Percentiles rank a stretch among this genome's conserved stretches.
These are phyloP conservation scores for Rickenella mellea DNA, from an alignment of 768 basidiomycete genomes.

Conservation along the genomic window DNA sequence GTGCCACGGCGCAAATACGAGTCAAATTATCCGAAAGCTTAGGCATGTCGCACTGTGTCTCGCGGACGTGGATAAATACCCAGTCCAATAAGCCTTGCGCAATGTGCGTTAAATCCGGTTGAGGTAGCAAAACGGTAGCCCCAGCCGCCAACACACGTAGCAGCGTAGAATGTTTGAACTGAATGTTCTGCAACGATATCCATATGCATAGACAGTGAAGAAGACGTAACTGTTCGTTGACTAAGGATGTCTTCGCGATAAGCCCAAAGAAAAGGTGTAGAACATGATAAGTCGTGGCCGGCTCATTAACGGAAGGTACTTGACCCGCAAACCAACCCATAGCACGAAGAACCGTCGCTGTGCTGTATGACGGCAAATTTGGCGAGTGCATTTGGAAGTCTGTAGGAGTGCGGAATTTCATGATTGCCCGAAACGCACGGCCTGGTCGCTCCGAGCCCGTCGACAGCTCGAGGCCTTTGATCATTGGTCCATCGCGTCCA, in stretches of 20 bases:
- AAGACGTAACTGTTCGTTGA: constrained; percentile 76
- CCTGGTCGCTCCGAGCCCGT: constrained; percentile 27
- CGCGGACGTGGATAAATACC: constrained; percentile 44
- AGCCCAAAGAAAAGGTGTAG: constrained; percentile 63
- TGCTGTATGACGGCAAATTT: constrained; percentile 53
- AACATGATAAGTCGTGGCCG: constrained; percentile 70
- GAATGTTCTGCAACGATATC: constrained; percentile 48
- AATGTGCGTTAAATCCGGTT: constrained; percentile 55
- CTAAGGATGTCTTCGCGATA: constrained; percentile 55
- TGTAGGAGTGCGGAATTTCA: constrained; percentile 37
- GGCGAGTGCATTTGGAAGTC: constrained; percentile 48
- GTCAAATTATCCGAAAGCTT: constrained; percentile 59
- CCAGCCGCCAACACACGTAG: constrained; percentile 65
- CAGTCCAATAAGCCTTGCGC: constrained; percentile 76
- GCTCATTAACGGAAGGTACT: constrained; percentile 30
- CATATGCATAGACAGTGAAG: constrained; percentile 68
- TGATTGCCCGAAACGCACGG: constrained; percentile 40
- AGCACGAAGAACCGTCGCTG: constrained; percentile 40
- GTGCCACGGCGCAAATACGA: constrained; percentile 52
- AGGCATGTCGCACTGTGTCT: constrained; percentile 29
- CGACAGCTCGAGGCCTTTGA: constrained; percentile 28
- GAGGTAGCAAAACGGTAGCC: constrained; percentile 50
- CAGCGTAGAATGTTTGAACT: constrained; percentile 49
- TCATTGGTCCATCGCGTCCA: constrained; percentile 40
- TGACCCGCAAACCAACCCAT: constrained; percentile 49